Base-by-base conservation (phyloP, 140 eudicot genomes). In the Bidens hawaiensis region DNA sequence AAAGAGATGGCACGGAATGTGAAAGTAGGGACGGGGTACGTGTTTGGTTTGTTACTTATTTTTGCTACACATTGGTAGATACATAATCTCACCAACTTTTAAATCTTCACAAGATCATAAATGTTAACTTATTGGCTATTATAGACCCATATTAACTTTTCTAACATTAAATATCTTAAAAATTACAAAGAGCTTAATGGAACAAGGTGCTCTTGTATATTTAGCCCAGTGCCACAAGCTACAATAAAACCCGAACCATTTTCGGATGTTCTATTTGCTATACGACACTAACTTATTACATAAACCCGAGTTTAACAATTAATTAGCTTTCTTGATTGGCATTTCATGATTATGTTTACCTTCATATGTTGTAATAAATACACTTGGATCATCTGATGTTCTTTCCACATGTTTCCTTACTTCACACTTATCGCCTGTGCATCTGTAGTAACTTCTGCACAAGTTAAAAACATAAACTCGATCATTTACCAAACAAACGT, bases 361-460 rank as follows among this genome's bases (percentile, higher is more conserved):
- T 72, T 83, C 93, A 28, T 83, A 89, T 21, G 85, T 83, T 2
- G 94, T 83, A 50, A 86, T 69, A 47, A 76, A 83, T 40, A 73
- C 62, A 16, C 43, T 64, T 33, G 85, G 80, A 74, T 81, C 84
- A 41, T 83, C 89, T 7, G 87, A 67, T 75, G 94, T 74, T 75
- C 89, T 77, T 65, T 90, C 90, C 6, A 90, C 90, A 69, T 81
- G 85, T 74, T 83, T 90, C 31, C 85, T 79, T 69, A 79, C 94
- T 27, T 83, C 80, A 80, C 97, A 90, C 38, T 75, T 74, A 47
- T 46, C 71, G 38, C 74, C 77, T 0, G 87, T 83, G 81, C 97
- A 86, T 67, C 81, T 72, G 69, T 83, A 89, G 79, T 90, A 86
- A 68, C 97, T 77, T 74, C 97, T 86, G 94, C 74, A 38, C 3